A percentile compares a stretch with the other conserved stretches of the same genome.
These are phyloP conservation scores for Sophora flavescens DNA, from an alignment of 306 rosid species.

Conservation along the genomic window DNA sequence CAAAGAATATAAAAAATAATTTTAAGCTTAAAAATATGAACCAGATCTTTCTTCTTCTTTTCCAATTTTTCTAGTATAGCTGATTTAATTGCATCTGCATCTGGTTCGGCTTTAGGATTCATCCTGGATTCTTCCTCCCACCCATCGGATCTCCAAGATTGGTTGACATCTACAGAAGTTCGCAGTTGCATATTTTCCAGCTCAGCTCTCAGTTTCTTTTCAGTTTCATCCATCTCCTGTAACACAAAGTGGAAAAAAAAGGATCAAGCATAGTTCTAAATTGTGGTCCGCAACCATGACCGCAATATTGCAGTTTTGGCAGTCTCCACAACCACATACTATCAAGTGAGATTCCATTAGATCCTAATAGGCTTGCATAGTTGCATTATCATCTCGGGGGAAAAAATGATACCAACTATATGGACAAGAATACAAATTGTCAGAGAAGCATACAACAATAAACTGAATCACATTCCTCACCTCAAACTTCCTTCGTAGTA, in stretches of 20 bases:
- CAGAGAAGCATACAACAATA: neutral
- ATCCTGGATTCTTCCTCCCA: conserved; percentile 50
- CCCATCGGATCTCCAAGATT: conserved; percentile 49
- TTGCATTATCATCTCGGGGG: neutral
- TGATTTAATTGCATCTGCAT: conserved; percentile 52
- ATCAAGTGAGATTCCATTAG: no score
- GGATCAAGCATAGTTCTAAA: no score
- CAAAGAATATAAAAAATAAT: neutral
- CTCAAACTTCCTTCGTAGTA: conserved; percentile 65
- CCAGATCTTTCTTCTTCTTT: conserved; percentile 82
- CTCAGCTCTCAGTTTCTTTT: conserved; percentile 63
- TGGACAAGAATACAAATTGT: neutral
- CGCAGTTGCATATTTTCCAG: conserved; percentile 50
- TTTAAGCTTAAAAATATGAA: conserved; percentile 39
- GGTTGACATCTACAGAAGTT: conserved; percentile 44
- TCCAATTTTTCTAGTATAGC: conserved; percentile 69
- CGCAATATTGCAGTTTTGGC: no score
- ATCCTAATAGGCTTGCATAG: neutral
- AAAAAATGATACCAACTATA: neutral
- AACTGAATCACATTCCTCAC: conserved; percentile 49
- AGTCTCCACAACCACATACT: no score
- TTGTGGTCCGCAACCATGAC: no score
- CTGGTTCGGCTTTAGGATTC: conserved; percentile 41
- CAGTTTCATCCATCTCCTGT: conserved; percentile 79
- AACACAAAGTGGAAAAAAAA: conserved; percentile 31